Base-by-base conservation (phyloP, 805 yeast species). In the Monosporozyma siamensis region DNA sequence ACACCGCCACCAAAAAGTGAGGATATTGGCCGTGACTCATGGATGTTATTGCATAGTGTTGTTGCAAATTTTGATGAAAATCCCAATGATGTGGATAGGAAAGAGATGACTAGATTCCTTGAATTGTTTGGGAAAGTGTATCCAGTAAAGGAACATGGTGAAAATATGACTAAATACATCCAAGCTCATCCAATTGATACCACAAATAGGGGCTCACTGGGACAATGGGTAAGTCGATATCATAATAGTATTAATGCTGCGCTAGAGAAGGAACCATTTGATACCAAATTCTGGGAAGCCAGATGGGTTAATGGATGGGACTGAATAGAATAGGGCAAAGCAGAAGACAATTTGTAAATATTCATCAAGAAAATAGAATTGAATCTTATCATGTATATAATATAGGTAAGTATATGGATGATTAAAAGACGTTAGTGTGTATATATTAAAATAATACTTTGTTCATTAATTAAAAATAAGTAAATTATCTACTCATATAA, bases 231-330 rank as follows among this genome's bases (percentile, higher is more conserved):
- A 43, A 92, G 97, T 65, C 83, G 79, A 47, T 97, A 97, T 2
- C 98, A 92, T 64, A 92, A 92, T 56, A 84, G 75, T 29, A 97
- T 92, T n/a, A 92, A 92, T 61, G 68, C 60, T 15, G 89, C 88
- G 60, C 59, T 90, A 22, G 95, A 95, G 1, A 92, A 92, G 63
- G 86, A 85, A 6, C 68, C 67, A 43, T 92, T 92, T 58, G 88
- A 90, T 58, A 90, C 97, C 55, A 69, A 78, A 44, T 71, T 84
- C 49, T 92, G 98, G 98, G 80, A 80, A 58, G 77, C 83, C 54
- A 78, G 98, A 57, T 90, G 98, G 98, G 79, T 74, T 51, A 95
- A 86, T 53, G 97, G 97, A 0, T 88, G 95, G 96, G 82, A 82
- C 17, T 39, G 18, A 38, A 4, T 26, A 25, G 11, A 25, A 29